Base-by-base conservation (phyloP, 2,329 filamentous ascomycete genomes). In the Aspergillus unguis region DNA sequence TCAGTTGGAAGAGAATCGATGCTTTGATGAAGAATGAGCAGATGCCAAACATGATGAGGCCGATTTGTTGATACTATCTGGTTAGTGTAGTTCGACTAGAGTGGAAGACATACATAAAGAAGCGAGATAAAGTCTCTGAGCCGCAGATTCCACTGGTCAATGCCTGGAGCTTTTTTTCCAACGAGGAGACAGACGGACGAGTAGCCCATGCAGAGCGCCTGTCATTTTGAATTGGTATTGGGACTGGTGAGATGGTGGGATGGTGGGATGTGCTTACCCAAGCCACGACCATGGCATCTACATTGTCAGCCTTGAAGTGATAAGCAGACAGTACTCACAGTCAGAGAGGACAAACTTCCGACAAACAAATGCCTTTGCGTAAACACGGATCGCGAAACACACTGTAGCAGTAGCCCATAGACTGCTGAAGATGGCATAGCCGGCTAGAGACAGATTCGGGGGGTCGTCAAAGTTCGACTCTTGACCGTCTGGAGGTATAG, bases 341-440 rank as follows among this genome's bases (percentile, higher is more conserved):
- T 53, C 51, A n/a, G 51, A 53, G 2, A 36, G 8, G 6, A 35
- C 8, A 6, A 48, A 25, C 6, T 41, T 9, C 2, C 45, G 51
- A n/a, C 49, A 29, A 3, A 53, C 27, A 25, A 45, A 44, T 3
- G 38, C 28, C 28, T 53, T 53, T 8, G 51, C 48, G 27, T 53
- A 53, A 1, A 53, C 1, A 5, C 51, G 51, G 10, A 53, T 40
- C 3, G 38, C 17, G 8, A 53, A 9, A n/a, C 29, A 44, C 6
- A 49, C 9, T n/a, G 33, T 38, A 9, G 44, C 26, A 38, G 45
- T 6, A 1, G 31, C 23, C 23, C 38, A 48, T 6, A 41, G 17
- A 4, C 25, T 7, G 5, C 42, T 5, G 37, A 48, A 23, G 5
- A 49, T 28, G 8, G 26, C 33, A 5, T 29, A 23, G 8, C 31